Evolutionary conservation across 2,329 filamentous ascomycete genomes (phyloP), one percentile per base, ranked within the genome.

Genomic region (Colletotrichum nymphaeae): DNA sequence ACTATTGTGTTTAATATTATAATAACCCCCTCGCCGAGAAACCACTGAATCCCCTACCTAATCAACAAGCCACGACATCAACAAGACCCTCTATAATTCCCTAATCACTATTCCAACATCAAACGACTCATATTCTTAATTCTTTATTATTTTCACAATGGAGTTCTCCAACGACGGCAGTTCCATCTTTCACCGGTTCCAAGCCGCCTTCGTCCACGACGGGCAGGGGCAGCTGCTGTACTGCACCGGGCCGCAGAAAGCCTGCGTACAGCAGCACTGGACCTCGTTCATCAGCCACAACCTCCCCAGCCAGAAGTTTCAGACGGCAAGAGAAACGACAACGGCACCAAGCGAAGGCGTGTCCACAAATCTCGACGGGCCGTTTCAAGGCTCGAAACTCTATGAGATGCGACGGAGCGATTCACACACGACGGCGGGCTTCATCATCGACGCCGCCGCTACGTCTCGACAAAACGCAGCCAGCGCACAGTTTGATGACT

Each of bases 181-280:
- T 24, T 75, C 73, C 5, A 35, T 74, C 14, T 75, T 74, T 19
- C 73, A 75, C 57, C 73, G 71, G 26, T 74, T 74, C 30, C 70
- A 69, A 37, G 65, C 65, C 53, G 66, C 62, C 66, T 74, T 74
- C 42, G 56, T 66, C 49, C 71, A 73, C 35, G 67, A 70, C 58
- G 64, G 55, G 16, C 64, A 73, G n/a, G 69, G 69, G n/a, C 46
- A 73, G 19, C 69, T 74, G 32, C 32, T 62, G 49, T 62, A 65
- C 49, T 64, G 63, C 59, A 69, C 52, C 55, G 63, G 63, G 37
- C 69, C 68, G 58, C 59, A 63, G 32, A 72, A 55, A 14, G 24
- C 30, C 19, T 65, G 55, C 46, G 70, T 73, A 2, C 70, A 73
- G 7, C 26, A 64, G 60, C 55, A 73, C 0, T 73, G 70, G 70